A percentile compares a stretch with the other conserved stretches of the same genome.
Conservation (phyloP, 345 rosid genomes). For the Eucalyptus tenuipes region DNA sequence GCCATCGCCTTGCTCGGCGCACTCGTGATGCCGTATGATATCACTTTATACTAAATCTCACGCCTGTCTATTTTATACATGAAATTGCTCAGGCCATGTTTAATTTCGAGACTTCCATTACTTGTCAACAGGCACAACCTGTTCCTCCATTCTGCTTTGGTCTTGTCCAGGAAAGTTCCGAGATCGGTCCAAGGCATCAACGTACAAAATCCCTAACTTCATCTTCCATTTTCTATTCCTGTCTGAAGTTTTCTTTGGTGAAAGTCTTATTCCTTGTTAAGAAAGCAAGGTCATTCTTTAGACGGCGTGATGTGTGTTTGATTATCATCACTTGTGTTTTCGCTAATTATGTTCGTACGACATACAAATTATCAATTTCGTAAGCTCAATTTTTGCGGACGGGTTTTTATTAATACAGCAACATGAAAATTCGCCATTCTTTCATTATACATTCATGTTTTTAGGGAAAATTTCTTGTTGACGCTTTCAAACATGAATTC, state of each 20-base stretch:
- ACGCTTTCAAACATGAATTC: neutral
- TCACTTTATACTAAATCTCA: neutral
- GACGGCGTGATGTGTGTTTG: neutral
- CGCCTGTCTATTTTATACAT: neutral
- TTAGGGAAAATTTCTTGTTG: neutral
- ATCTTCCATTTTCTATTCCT: neutral
- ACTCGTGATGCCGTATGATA: constrained; percentile 3
- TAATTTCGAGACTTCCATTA: neutral
- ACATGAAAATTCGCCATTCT: neutral
- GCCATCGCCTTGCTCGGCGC: constrained; percentile 6
- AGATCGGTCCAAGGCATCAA: constrained; percentile 37
- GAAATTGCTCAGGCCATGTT: neutral
- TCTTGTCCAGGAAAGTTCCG: constrained; percentile 22
- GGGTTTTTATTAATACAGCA: neutral
- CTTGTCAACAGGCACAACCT: constrained; percentile 4
- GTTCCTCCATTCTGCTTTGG: constrained; percentile 32
- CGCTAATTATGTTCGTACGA: neutral
- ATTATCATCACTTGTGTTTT: neutral
- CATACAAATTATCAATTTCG: neutral
- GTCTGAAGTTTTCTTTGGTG: neutral
- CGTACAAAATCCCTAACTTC: constrained; percentile 1
- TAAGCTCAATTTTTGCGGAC: neutral
- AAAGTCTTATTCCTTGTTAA: neutral
- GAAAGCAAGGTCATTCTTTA: neutral
- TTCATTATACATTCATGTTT: neutral